Percentiles rank a stretch among this genome's conserved stretches.
Evolutionary conservation across 1,139 yeast genomes (phyloP).

Genomic region (Pichiaceae sp.): DNA sequence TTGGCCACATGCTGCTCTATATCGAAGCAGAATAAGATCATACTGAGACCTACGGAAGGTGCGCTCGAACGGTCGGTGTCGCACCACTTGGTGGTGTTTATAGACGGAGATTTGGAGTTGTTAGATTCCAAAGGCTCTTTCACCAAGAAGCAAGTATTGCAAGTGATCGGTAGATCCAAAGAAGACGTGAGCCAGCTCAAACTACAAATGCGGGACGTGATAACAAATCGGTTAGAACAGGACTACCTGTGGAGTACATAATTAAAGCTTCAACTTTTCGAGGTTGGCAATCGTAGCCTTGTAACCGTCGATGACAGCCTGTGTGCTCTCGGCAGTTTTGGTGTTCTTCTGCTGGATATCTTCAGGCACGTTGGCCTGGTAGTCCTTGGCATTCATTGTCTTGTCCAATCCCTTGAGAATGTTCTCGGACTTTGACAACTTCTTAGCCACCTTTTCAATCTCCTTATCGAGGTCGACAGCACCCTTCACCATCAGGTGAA

Average conservation of each 20-base stretch:
- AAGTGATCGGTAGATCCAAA: constrained; percentile 40
- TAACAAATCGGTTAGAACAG: constrained; percentile 38
- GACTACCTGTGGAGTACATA: constrained; percentile 50
- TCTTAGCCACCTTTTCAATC: constrained; percentile 72
- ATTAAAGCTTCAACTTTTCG: constrained; percentile 59
- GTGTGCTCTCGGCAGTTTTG: constrained; percentile 58
- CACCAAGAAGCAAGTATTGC: constrained; percentile 43
- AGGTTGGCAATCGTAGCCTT: constrained; percentile 70
- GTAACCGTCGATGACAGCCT: constrained; percentile 83
- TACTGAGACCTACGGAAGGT: constrained; percentile 35
- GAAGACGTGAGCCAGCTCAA: constrained; percentile 38
- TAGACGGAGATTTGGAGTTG: constrained; percentile 46
- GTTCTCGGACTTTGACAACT: constrained; percentile 49
- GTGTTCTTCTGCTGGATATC: constrained; percentile 74
- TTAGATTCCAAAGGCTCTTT: constrained; percentile 72
- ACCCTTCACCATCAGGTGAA: constrained; percentile 88
- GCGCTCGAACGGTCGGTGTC: constrained; percentile 40
- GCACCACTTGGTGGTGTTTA: constrained; percentile 56
- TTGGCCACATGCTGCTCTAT: constrained; percentile 45
- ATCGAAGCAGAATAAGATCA: constrained; percentile 23
- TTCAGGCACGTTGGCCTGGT: constrained; percentile 74
- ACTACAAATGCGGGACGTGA: constrained; percentile 33
- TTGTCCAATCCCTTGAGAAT: constrained; percentile 45
- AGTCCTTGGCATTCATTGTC: constrained; percentile 66
- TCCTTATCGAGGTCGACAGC: constrained; percentile 90